Base-by-base conservation (phyloP, 163 green algal genomes). In the Chloroidium sp. region DNA sequence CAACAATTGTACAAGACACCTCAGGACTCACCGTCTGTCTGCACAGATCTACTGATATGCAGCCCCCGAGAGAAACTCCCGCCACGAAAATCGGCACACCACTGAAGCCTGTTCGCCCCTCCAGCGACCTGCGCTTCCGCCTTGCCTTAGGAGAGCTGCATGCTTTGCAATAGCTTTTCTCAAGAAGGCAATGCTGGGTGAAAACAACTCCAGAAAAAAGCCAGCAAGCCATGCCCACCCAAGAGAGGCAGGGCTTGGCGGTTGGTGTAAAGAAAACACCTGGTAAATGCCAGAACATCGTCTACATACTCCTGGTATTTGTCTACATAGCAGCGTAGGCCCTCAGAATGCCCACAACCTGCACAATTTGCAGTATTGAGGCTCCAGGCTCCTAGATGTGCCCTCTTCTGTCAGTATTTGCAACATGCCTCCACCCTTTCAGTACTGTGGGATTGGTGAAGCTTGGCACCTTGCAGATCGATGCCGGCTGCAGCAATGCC, bases 51-150 rank as follows among this genome's bases (percentile, higher is more conserved):
- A 93, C 74, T 2, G 85, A 81, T 13, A 93, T 77, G 82, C 85
- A 92, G 69, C 91, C 92, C 61, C 92, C 91, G 61, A 92, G 75
- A 62, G 84, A 92, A 67, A 88, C 79, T 6, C 90, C 92, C 13
- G 86, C 67, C 2, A 90, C 6, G 76, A 92, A 96, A 3, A 82
- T 76, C 2, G 90, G 90, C 64, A 36, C 36, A 36, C 36, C 36
- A 36, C 36, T 36, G 36, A 36, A 36, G 36, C 36, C 36, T 36
- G 36, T 36, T 36, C 36, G 36, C 36, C 36, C 36, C 36, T 36
- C 36, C 36, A 36, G 36, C 36, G 36, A 36, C 36, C 36, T 36
- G 36, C 36, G 36, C 36, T 36, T 36, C 36, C 36, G 36, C 36
- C 36, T 36, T 36, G 36, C 36, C 36, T 36, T 36, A 36, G 36